Conservation (phyloP, 2,329 filamentous ascomycete genomes). For the Metarhizium anisopliae region DNA sequence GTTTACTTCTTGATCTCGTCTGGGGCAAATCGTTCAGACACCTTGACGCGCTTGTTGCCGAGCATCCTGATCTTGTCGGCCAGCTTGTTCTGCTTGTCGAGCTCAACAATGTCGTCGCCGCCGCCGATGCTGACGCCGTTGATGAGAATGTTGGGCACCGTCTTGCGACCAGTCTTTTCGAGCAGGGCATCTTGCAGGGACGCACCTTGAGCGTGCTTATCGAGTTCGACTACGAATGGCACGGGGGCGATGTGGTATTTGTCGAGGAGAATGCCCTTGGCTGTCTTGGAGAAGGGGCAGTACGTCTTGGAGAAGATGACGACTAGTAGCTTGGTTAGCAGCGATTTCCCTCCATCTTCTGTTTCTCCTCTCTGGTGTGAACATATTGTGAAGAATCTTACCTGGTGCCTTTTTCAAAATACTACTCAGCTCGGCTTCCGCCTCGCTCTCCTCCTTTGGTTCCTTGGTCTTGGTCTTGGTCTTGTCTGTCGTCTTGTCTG, state of each 20-base stretch:
- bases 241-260: constrained; percentile 75
- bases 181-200: constrained; percentile 63
- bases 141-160: constrained; percentile 87
- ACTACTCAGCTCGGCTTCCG: constrained; percentile 61
- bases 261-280: constrained; percentile 76
- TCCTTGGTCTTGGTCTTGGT: constrained; percentile 27
- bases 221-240: constrained; percentile 85
- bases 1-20: constrained; percentile 4
- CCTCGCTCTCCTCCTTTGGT: constrained; percentile 51
- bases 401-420: constrained; percentile 81
- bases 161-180: constrained; percentile 68
- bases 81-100: constrained; percentile 60
- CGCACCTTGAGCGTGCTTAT: constrained; percentile 66
- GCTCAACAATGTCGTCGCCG: constrained; percentile 70
- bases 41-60: constrained; percentile 55
- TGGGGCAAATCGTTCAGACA: constrained; percentile 37
- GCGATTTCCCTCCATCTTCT: neutral
- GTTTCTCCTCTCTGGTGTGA: too few relatives aligned
- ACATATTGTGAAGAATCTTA: constrained; percentile 33
- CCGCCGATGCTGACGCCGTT: constrained; percentile 86
- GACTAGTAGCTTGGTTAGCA: constrained; percentile 40
- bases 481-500: constrained; percentile 2
- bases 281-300: constrained; percentile 77
- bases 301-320: constrained; percentile 95
- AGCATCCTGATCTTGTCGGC: constrained; percentile 63